Evolutionary conservation across 495 filamentous ascomycete species (phyloP).

Genomic region (Aspergillus hancockii): DNA sequence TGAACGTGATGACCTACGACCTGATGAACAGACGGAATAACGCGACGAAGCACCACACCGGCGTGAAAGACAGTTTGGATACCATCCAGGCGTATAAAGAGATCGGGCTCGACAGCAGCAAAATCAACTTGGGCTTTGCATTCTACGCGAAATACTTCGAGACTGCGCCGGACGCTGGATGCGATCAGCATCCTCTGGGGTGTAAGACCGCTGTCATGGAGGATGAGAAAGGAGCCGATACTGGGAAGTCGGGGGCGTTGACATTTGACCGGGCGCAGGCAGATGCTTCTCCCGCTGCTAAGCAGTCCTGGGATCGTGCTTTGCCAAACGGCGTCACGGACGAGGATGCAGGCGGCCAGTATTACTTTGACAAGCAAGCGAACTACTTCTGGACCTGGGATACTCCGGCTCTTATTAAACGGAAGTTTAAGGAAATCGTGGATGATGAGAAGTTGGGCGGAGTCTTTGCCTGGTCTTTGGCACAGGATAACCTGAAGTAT

Average conservation of each 20-base stretch:
- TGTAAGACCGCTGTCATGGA: slow-evolving; percentile 65
- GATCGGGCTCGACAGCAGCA: slow-evolving; percentile 54
- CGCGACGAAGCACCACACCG: slow-evolving; percentile 66
- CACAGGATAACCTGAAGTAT: slow-evolving; percentile 65
- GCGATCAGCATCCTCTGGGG: slow-evolving; percentile 52
- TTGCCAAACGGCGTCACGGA: slow-evolving; percentile 57
- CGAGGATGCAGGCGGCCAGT: slow-evolving; percentile 61
- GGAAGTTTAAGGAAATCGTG: slow-evolving; percentile 65
- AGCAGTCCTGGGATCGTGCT: slow-evolving; percentile 50
- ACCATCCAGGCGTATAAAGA: slow-evolving; percentile 61
- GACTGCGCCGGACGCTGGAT: slow-evolving; percentile 52
- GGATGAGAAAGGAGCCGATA: slow-evolving; percentile 63
- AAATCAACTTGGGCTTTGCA: slow-evolving; percentile 72
- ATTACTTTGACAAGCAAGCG: slow-evolving; percentile 62
- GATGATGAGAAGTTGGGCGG: slow-evolving; percentile 61
- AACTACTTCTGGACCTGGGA: slow-evolving; percentile 78
- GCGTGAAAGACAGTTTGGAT: slow-evolving; percentile 54
- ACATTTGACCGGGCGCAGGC: slow-evolving; percentile 52
- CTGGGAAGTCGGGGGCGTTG: slow-evolving; percentile 61
- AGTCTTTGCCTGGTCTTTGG: slow-evolving; percentile 73
- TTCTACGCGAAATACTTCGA: slow-evolving; percentile 76
- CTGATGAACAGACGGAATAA: slow-evolving; percentile 74
- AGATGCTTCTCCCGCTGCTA: slow-evolving; percentile 49
- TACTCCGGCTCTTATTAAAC: slow-evolving; percentile 58
- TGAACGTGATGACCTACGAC: slow-evolving; percentile 83